Base-by-base conservation (phyloP, 2,329 filamentous ascomycete genomes). In the Cercospora nicotianae region DNA sequence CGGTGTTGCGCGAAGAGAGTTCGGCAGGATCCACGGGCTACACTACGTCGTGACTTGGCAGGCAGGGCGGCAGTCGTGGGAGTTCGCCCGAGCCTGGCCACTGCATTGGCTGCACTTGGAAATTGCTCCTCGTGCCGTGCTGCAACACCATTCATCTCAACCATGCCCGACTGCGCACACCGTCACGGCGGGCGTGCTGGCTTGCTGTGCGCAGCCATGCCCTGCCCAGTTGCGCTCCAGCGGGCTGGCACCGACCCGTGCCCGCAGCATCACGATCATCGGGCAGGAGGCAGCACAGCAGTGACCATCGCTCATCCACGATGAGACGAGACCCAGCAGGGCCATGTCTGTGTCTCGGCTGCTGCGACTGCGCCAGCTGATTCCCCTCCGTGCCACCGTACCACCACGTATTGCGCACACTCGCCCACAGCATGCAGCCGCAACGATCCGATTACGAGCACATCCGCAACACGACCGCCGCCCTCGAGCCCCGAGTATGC, bases 61-160 rank as follows among this genome's bases (percentile, higher is more conserved):
- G 53, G 20, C 23, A n/a, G 26, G 16, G 53, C 53, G 53, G 53
- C 53, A 57, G 26, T 57, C 53, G 28, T 28, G 26, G 36, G 53
- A 30, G 28, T 28, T 28, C 53, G 26, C 53, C 23, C 23, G 53
- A 16, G 23, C 23, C 12, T 30, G 23, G 18, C n/a, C 23, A 26
- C 26, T 31, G 23, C 53, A 57, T 57, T 57, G 53, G 53, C 53
- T 57, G 53, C 28, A n/a, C 53, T 31, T 57, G 53, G 53, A 57
- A 31, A 57, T 57, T 57, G 53, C 53, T 57, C 53, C n/a, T 30
- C 48, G 48, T 53, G 48, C 48, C 18, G 10, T 53, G 48, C 36
- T 39, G 36, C 36, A 39, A 39, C 36, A 39, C 36, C 36, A 39
- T 39, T 39, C 36, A 16, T 39, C 36, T 16, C 36, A 39, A 39